Conservation (phyloP, 2,329 filamentous ascomycete genomes). For the Pseudopyricularia javanii region DNA sequence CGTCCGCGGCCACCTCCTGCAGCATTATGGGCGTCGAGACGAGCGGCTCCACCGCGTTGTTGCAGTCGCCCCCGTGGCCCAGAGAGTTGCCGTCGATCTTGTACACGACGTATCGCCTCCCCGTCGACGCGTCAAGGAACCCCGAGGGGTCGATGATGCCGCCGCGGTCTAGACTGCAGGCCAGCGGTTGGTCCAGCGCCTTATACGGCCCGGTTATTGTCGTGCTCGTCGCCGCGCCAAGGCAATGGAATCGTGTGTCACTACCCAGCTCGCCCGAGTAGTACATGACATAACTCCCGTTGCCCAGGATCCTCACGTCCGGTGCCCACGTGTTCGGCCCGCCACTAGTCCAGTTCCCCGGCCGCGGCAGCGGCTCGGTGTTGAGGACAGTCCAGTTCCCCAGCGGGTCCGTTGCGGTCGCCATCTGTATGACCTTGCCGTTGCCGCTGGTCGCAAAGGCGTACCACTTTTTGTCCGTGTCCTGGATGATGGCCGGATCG, state of each 20-base stretch:
- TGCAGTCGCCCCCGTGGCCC: conserved; percentile 28
- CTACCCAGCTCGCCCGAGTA: conserved; percentile 27
- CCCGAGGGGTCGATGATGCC: conserved; percentile 52
- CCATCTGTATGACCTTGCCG: conserved; percentile 31
- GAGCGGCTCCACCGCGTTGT: conserved; percentile 27
- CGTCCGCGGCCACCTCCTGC: conserved; percentile 37
- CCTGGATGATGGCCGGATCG: conserved; percentile 29
- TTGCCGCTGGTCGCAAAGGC: conserved; percentile 34
- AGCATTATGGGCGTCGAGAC: conserved; percentile 42
- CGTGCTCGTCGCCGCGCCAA: conserved; percentile 39
- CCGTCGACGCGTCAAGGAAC: conserved; percentile 39
- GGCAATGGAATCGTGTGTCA: conserved; percentile 33
- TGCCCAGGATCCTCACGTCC: conserved; percentile 36
- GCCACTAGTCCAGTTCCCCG: conserved; percentile 37
- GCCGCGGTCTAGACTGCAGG: conserved; percentile 38
- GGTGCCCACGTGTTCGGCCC: conserved; percentile 47
- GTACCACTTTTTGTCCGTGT: conserved; percentile 29
- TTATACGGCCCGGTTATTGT: conserved; percentile 38
- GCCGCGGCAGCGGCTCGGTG: conserved; percentile 39
- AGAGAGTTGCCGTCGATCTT: conserved; percentile 54
- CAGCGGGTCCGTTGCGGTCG: conserved; percentile 28
- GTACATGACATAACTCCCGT: conserved; percentile 47
- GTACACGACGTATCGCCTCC: conserved; percentile 46
- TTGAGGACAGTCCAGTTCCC: conserved; percentile 19
- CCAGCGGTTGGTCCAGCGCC: conserved; percentile 31